Evolutionary conservation across 495 filamentous ascomycete genomes (phyloP).

Genomic region (Margaritispora aquatica): DNA sequence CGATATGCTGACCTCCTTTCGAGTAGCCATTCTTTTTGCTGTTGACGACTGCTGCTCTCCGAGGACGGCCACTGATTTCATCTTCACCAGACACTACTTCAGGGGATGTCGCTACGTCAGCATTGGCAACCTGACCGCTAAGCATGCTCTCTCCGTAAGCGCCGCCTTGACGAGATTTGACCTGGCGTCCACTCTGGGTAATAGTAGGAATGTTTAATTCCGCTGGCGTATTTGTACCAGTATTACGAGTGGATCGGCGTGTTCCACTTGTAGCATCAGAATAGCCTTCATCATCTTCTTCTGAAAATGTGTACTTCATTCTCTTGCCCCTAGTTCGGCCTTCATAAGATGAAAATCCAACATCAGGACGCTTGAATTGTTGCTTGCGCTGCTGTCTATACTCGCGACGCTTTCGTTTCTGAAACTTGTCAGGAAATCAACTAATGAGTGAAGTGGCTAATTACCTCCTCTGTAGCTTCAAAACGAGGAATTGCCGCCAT

Average conservation of each 20-base stretch:
- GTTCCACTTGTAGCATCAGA: constrained; percentile 64
- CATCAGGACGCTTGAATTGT: constrained; percentile 80
- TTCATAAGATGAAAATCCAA: constrained; percentile 89
- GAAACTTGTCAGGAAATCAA: too few species aligned
- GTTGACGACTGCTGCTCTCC: constrained; percentile 18
- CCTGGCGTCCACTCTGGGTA: constrained; percentile 86
- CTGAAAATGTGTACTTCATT: constrained; percentile 91
- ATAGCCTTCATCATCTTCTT: constrained; percentile 70
- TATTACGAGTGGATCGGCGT: constrained; percentile 71
- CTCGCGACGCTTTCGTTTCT: constrained; percentile 91
- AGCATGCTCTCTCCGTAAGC: constrained; percentile 68
- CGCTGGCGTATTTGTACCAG: constrained; percentile 62
- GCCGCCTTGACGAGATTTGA: constrained; percentile 66
- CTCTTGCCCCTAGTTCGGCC: constrained; percentile 93
- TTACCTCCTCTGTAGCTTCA: constrained; percentile 85
- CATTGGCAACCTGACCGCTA: constrained; percentile 38
- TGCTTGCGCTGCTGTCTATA: constrained; percentile 83
- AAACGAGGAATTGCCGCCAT: constrained; percentile 82
- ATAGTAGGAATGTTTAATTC: constrained; percentile 65
- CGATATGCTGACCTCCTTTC: constrained; percentile 32
- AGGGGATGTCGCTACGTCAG: constrained; percentile 16
- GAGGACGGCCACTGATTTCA: constrained; percentile 15
- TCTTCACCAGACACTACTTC: constrained; percentile 12
- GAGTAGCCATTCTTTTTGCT: constrained; percentile 35
- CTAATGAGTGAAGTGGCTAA: constrained; percentile 13